These are phyloP conservation scores for Termitomyces heimii DNA, from an alignment of 768 basidiomycete genomes.

Conservation along the genomic window DNA sequence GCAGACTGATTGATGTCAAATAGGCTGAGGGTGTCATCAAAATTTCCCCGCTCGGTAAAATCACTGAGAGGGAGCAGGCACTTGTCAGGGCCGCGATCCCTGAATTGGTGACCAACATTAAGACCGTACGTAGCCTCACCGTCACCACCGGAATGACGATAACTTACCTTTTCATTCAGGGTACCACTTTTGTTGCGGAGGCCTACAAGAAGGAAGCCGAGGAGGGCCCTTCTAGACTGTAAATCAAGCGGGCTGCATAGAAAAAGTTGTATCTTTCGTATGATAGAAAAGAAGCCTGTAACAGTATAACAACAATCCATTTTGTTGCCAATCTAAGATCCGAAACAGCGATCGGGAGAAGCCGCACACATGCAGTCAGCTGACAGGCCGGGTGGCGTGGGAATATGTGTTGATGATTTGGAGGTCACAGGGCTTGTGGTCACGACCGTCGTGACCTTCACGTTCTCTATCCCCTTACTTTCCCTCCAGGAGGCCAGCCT, in stretches of 20 bases:
- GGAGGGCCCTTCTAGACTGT: slow-evolving; percentile 17
- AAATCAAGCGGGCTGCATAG: slow-evolving; percentile 3
- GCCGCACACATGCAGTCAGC: slow-evolving; percentile 12
- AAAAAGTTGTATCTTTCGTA: not conserved
- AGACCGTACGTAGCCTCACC: slow-evolving; percentile 40
- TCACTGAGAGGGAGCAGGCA: slow-evolving; percentile 66
- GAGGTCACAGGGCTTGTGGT: slow-evolving; percentile 24
- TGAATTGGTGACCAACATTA: slow-evolving; percentile 71
- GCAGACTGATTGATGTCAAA: slow-evolving; percentile 2
- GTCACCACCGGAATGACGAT: not conserved
- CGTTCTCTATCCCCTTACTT: slow-evolving; percentile 18
- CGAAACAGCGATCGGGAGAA: not conserved
- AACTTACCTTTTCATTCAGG: slow-evolving; percentile 17
- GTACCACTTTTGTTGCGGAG: slow-evolving; percentile 30
- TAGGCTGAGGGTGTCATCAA: slow-evolving; percentile 78
- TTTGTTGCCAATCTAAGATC: not conserved
- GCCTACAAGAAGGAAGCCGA: slow-evolving; percentile 25
- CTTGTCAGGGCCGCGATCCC: slow-evolving; percentile 78
- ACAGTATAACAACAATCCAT: slow-evolving; percentile 7
- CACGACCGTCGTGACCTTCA: slow-evolving; percentile 26
- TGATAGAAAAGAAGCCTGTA: slow-evolving; percentile 5
- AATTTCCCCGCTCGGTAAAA: slow-evolving; percentile 73
- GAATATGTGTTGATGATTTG: slow-evolving; percentile 16
- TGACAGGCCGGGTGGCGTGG: slow-evolving; percentile 19
- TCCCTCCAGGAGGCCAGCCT: slow-evolving; percentile 6